Base-by-base conservation (phyloP, 768 basidiomycete genomes). In the Agrocybe praecox region DNA sequence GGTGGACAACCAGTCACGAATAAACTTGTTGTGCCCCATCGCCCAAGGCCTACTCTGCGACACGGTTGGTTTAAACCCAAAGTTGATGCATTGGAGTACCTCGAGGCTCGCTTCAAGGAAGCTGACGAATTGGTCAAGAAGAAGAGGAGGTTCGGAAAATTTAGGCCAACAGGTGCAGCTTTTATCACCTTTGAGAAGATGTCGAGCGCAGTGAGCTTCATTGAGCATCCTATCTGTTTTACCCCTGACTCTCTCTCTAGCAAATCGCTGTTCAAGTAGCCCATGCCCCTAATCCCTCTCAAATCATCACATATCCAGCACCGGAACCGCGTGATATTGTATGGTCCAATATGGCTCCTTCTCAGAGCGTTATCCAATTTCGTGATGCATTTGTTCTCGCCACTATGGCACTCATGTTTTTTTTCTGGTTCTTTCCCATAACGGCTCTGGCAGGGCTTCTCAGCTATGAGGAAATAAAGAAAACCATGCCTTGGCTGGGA, bases 181-280 rank as follows among this genome's bases (percentile, higher is more conserved):
- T 99, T 98, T 66, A 91, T 98, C 18, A 98, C 97, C 0, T 98
- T 99, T 64, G 94, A 97, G 74, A 93, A 93, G 67, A 92, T 96
- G 86, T 90, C 92, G 1, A 89, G 88, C 63, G 93, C 94, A 22
- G 93, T 95, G 69, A 22, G 56, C 56, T 21, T 18, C 32, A 43
- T 18, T 17, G 48, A 2, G 50, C 9, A 43, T 49, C 22, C 36
- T 47, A 49, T 44, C 22, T 43, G 34, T 17, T 26, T 17, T 7
- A 23, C 19, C 44, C 42, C 32, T 57, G n/a, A 61, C 17, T 14
- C 21, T 19, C 26, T 34, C 26, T 57, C 0, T 61, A 90, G 82
- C 96, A 99, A 89, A 88, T 91, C 43, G 96, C 94, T 1, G 79
- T 90, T 6, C 96, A 98, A 71, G 81, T 87, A 1, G 90, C 90